These are phyloP conservation scores for Sungouiella blattae DNA, from an alignment of 805 yeast genomes.

Conservation along the genomic window DNA sequence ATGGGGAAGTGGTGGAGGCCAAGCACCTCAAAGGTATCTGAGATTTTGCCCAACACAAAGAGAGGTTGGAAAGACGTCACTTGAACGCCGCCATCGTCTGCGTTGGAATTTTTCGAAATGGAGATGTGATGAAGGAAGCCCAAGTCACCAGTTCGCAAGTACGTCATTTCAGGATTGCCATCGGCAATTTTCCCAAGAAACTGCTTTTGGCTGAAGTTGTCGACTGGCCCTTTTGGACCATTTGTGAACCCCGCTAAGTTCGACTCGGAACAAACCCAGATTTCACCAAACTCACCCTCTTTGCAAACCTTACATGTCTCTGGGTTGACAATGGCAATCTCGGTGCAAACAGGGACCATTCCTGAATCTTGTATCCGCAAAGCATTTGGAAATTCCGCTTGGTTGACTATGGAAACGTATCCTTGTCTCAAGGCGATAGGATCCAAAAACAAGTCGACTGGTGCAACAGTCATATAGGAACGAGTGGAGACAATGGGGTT, in stretches of 20 bases:
- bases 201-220: slow-evolving; percentile 47
- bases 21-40: slow-evolving; percentile 84
- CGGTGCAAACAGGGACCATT: slow-evolving; percentile 91
- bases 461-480: slow-evolving; percentile 84
- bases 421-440: slow-evolving; percentile 91
- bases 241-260: slow-evolving; percentile 61
- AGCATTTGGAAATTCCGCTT: slow-evolving; percentile 63
- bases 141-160: slow-evolving; percentile 87
- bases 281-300: slow-evolving; percentile 93
- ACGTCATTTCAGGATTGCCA: slow-evolving; percentile 60
- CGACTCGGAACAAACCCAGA: slow-evolving; percentile 93
- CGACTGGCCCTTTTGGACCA: slow-evolving; percentile 50
- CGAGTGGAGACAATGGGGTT: slow-evolving; percentile 84
- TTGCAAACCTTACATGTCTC: slow-evolving; percentile 77
- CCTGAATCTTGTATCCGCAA: slow-evolving; percentile 90
- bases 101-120: slow-evolving; percentile 37
- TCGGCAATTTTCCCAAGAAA: slow-evolving; percentile 61
- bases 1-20: slow-evolving; percentile 89
- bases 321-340: slow-evolving; percentile 91
- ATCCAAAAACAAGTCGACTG: slow-evolving; percentile 82
- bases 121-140: slow-evolving; percentile 84
- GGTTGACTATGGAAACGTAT: slow-evolving; percentile 72
- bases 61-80: slow-evolving; percentile 62
- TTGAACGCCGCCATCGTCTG: slow-evolving; percentile 21
- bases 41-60: slow-evolving; percentile 78